A percentile compares a stretch with the other conserved stretches of the same genome.
Evolutionary conservation across 768 basidiomycete genomes (phyloP).

Genomic region (Pluteus cervinus): DNA sequence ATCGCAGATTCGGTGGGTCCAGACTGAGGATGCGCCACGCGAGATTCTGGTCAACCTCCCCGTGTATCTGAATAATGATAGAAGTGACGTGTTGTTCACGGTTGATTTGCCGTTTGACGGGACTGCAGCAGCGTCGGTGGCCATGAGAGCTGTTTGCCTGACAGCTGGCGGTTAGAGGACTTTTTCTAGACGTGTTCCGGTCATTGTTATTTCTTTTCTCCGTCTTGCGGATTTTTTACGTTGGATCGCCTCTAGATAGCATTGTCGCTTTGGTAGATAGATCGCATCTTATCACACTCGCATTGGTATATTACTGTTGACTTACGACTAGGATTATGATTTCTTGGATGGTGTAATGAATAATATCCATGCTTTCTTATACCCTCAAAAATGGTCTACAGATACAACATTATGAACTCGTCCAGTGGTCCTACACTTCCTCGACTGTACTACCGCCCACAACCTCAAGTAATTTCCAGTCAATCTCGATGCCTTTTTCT

Average conservation of each 20-base stretch:
- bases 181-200: too few species aligned
- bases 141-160: conserved; percentile 87
- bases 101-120: conserved; percentile 77
- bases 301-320: too few species aligned
- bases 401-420: conserved; percentile 14
- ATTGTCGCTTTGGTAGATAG: too few species aligned
- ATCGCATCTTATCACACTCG: too few species aligned
- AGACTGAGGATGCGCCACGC: conserved; percentile 36
- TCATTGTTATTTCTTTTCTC: too few species aligned
- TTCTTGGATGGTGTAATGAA: not conserved
- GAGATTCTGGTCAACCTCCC: conserved; percentile 68
- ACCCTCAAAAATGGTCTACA: conserved; percentile 11
- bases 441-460: conserved; percentile 35
- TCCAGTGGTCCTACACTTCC: conserved; percentile 11
- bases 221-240: too few species aligned
- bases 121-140: conserved; percentile 61
- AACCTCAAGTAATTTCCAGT: conserved; percentile 84
- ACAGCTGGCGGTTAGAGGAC: conserved; percentile 63
- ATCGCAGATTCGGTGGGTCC: conserved; percentile 86
- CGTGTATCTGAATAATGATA: conserved; percentile 87
- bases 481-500: conserved; percentile 68
- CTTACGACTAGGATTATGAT: too few species aligned
- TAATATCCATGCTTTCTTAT: conserved; percentile 6
- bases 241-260: too few species aligned
- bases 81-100: conserved; percentile 87